These are phyloP conservation scores for Blastocystis sp. DNA, from an alignment of 352 stramenopile species.

Conservation along the genomic window DNA sequence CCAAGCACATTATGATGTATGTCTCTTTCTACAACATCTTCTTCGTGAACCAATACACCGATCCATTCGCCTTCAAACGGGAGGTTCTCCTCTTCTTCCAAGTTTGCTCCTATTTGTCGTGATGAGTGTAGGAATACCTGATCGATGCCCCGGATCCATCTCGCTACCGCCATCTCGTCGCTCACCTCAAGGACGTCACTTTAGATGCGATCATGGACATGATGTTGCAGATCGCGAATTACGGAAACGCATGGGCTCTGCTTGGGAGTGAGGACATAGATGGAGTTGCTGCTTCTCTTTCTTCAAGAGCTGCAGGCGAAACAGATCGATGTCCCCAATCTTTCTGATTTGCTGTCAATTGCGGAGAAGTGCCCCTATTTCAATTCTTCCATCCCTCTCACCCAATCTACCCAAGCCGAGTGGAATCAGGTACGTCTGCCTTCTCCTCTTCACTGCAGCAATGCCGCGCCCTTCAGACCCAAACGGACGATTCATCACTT, in stretches of 20 bases:
- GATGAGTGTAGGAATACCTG: slow-evolving; percentile 29
- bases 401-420: not conserved
- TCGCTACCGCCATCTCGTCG: not conserved
- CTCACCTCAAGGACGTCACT: not conserved
- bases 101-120: no score
- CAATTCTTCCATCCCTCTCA: not conserved
- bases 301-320: not conserved
- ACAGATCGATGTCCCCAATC: not conserved
- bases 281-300: slow-evolving; percentile 16
- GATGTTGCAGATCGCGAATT: slow-evolving; percentile 11
- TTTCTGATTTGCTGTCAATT: slow-evolving; percentile 3
- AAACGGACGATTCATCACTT: not conserved
- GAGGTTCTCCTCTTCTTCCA: slow-evolving; percentile 18
- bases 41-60: not conserved
- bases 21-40: slow-evolving; percentile 12
- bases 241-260: not conserved
- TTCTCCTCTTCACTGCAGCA: not conserved
- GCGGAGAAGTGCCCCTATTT: slow-evolving; percentile 26
- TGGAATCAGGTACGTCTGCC: not conserved
- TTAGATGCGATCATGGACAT: not conserved
- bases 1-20: not conserved
- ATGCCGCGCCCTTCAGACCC: not conserved
- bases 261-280: not conserved
- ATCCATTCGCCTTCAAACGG: not conserved
- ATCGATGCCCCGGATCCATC: not conserved